Percentiles rank a stretch among this genome's conserved stretches.
Conservation (phyloP, 163 green algal genomes). For the Coccomyxa subellipsoidea region DNA sequence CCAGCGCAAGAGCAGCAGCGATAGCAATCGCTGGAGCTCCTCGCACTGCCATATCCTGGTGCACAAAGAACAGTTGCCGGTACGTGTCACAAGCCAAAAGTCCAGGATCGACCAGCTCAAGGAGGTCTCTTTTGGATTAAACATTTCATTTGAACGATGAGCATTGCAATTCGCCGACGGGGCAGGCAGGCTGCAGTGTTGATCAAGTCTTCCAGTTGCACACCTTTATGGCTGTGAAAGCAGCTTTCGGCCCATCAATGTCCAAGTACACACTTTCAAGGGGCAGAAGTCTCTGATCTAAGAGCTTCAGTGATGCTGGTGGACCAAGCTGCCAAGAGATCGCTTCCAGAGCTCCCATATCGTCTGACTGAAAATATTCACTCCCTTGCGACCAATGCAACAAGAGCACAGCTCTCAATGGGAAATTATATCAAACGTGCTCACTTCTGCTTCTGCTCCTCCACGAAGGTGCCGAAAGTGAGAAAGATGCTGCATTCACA, state of each 20-base stretch:
- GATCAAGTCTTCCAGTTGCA: neutral
- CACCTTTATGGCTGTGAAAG: constrained; percentile 54
- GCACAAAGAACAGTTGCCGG: constrained; percentile 27
- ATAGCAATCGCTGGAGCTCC: constrained; percentile 95
- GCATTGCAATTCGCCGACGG: neutral
- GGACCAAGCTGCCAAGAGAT: neutral
- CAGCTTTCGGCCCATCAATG: constrained; percentile 43
- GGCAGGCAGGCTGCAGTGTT: neutral
- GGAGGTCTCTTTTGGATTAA: too few species aligned
- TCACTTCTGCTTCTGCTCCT: too few species aligned
- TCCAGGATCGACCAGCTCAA: neutral
- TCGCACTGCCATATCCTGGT: constrained; percentile 90
- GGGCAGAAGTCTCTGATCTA: constrained; percentile 90
- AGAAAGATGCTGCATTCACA: neutral
- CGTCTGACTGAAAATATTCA: too few species aligned
- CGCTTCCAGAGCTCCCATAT: constrained; percentile 6
- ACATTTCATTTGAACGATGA: too few species aligned
- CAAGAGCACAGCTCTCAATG: too few species aligned
- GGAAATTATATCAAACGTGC: too few species aligned
- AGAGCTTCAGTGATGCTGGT: constrained; percentile 62
- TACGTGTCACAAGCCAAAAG: neutral
- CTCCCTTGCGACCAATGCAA: too few species aligned
- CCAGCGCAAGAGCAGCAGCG: constrained; percentile 76
- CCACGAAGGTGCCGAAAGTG: too few species aligned
- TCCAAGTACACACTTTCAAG: constrained; percentile 68